Percentiles rank a stretch among this genome's conserved stretches.
phyloP scores from a whole-genome alignment of 306 rosid genomes.

The Oxytropis ochrocephala region DNA sequence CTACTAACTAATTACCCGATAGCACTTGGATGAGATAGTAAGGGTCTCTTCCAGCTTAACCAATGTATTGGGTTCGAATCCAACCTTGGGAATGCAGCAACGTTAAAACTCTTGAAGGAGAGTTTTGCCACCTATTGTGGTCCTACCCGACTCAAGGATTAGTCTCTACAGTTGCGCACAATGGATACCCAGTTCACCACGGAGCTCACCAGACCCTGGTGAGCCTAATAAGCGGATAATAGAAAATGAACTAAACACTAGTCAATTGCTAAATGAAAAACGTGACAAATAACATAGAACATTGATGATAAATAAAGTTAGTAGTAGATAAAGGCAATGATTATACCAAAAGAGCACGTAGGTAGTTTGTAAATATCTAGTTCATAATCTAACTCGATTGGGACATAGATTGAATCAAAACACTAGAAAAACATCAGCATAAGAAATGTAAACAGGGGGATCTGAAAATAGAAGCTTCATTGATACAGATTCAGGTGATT shows the following conservation, averaged over 20 bases:
- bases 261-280: not conserved
- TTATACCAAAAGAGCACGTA: not conserved
- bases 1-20: too few species aligned
- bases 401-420: not conserved
- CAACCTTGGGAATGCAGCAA: too few species aligned
- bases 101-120: too few species aligned
- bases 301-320: not conserved
- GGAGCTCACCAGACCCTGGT: too few species aligned
- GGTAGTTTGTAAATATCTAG: not conserved
- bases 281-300: not conserved
- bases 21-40: too few species aligned
- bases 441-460: constrained; percentile 6
- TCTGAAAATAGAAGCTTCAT: constrained; percentile 21
- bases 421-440: not conserved
- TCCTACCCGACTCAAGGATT: too few species aligned
- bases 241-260: not conserved
- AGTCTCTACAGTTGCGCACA: too few species aligned
- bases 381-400: not conserved
- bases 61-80: too few species aligned
- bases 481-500: constrained; percentile 4
- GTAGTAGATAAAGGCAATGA: not conserved
- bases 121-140: too few species aligned
- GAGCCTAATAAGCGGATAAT: not conserved
- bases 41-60: too few species aligned
- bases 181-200: too few species aligned